Evolutionary conservation across 1,284 basidiomycete genomes (phyloP).

Genomic region (Ceratobasidium sp.): DNA sequence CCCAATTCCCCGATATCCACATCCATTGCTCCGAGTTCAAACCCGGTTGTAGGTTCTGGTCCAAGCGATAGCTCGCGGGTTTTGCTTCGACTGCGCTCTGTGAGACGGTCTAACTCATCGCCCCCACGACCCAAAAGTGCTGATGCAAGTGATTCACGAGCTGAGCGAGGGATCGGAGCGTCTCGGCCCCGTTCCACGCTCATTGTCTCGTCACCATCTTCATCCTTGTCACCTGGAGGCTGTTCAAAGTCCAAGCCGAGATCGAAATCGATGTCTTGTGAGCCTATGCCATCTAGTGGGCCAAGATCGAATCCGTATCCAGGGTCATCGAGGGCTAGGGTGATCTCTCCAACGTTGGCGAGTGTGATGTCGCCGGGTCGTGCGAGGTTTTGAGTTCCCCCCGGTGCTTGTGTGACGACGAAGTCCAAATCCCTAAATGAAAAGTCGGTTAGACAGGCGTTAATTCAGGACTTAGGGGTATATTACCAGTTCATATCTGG

Average conservation of each 20-base stretch:
- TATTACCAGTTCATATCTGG: conserved; percentile 80
- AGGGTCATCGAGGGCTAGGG: conserved; percentile 63
- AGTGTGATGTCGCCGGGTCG: conserved; percentile 85
- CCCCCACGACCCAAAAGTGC: conserved; percentile 58
- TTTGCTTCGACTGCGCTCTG: conserved; percentile 62
- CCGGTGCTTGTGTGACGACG: conserved; percentile 55
- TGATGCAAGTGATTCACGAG: conserved; percentile 65
- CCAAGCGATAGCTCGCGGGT: conserved; percentile 69
- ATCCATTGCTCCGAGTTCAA: conserved; percentile 52
- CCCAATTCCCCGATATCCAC: conserved; percentile 56
- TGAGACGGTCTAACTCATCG: conserved; percentile 64
- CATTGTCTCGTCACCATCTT: conserved; percentile 48
- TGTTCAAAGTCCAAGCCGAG: conserved; percentile 67
- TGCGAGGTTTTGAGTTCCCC: conserved; percentile 77
- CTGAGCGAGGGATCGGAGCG: conserved; percentile 56
- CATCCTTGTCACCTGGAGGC: conserved; percentile 18
- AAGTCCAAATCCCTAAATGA: conserved; percentile 72
- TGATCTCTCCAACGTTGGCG: conserved; percentile 64
- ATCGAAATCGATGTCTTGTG: conserved; percentile 74
- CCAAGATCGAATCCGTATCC: conserved; percentile 71
- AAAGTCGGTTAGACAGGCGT: neutral
- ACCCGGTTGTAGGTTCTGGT: conserved; percentile 56
- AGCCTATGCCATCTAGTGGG: conserved; percentile 81
- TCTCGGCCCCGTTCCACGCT: conserved; percentile 80
- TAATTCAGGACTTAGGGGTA: neutral